Evolutionary conservation across 371 early-diverging fungal species (phyloP).

Genomic region (Mortierella sp.): DNA sequence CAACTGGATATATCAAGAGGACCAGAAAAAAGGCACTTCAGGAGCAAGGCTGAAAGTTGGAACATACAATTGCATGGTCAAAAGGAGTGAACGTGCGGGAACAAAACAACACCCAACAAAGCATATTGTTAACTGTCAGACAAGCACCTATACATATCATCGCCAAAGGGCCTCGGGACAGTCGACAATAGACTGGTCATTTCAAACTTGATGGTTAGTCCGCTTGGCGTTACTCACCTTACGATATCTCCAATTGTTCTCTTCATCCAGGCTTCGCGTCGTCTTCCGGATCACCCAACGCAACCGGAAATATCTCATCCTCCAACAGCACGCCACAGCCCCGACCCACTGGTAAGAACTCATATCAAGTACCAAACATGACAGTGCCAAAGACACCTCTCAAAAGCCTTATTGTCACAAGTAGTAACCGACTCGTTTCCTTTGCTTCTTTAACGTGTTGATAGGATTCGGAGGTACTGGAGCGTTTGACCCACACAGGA

Average conservation of each 20-base stretch:
- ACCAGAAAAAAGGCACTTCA: not conserved
- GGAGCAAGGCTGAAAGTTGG: too few species aligned
- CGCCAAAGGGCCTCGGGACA: too few species aligned
- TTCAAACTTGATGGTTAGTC: too few species aligned
- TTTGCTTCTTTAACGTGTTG: not conserved
- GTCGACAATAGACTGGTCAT: not conserved
- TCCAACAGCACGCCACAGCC: constrained; percentile 51
- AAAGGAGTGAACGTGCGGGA: too few species aligned
- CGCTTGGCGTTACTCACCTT: not conserved
- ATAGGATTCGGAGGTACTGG: constrained; percentile 43
- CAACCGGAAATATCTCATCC: constrained; percentile 47
- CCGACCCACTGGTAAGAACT: constrained; percentile 38
- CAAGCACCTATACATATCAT: too few species aligned
- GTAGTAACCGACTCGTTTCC: not conserved
- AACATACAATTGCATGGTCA: too few species aligned
- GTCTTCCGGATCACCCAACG: constrained; percentile 39
- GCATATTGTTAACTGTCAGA: too few species aligned
- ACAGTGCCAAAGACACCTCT: too few species aligned
- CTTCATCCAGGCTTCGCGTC: constrained; percentile 36
- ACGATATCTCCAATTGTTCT: not conserved
- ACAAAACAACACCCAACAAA: too few species aligned
- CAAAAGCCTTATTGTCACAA: not conserved
- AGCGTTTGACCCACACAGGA: constrained; percentile 61
- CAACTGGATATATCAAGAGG: not conserved
- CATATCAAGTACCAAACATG: too few species aligned